Conservation (phyloP, 2,329 filamentous ascomycete genomes). For the Fusarium sp. region DNA sequence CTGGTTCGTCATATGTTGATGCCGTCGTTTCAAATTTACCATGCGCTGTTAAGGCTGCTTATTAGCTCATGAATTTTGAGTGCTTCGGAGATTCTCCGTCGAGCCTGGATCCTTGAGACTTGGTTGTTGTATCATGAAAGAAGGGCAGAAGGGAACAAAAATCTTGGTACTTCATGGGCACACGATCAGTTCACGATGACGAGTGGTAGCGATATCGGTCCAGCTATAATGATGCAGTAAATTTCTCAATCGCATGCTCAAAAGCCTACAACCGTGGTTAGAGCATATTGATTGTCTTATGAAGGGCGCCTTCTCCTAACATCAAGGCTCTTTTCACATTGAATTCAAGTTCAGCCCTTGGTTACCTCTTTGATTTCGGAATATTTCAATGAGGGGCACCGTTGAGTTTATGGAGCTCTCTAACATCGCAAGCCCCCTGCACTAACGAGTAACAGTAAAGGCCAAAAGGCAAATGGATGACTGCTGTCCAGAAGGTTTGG, state of each 20-base stretch:
- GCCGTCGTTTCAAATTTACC: not conserved
- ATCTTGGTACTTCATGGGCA: not conserved
- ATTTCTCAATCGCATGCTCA: not conserved
- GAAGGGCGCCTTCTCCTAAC: not conserved
- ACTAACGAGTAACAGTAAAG: conserved; percentile 1
- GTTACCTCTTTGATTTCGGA: not conserved
- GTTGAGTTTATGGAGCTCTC: conserved; percentile 14
- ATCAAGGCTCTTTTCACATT: not conserved
- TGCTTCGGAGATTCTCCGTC: not conserved
- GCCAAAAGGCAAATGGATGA: not conserved
- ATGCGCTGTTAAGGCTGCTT: not conserved
- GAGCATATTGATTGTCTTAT: not conserved
- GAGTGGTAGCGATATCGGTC: not conserved
- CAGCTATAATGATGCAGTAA: not conserved
- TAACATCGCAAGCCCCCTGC: conserved; percentile 5
- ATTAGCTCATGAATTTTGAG: not conserved
- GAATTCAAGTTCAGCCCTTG: not conserved
- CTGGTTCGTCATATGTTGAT: not conserved
- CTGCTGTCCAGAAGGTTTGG: not conserved
- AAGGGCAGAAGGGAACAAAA: not conserved
- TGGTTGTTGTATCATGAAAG: not conserved
- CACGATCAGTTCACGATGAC: not conserved
- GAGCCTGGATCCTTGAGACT: not conserved
- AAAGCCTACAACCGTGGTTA: not conserved
- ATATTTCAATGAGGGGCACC: not conserved